Base-by-base conservation (phyloP, 2,329 filamentous ascomycete species). In the Rachicladosporium sp. region DNA sequence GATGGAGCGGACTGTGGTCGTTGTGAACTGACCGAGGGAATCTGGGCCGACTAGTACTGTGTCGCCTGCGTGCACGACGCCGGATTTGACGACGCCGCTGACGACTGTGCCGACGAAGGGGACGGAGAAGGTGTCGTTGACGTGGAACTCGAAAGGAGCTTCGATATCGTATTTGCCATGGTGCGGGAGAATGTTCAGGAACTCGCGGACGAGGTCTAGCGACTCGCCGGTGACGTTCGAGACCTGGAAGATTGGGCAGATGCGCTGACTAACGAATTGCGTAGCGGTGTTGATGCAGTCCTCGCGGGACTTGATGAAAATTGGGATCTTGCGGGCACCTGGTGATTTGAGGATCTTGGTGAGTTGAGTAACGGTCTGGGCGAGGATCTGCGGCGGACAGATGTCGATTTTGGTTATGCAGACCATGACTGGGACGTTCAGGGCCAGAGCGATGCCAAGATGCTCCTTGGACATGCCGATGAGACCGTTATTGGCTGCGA, bases 341-440 rank as follows among this genome's bases (percentile, higher is more conserved):
- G 88, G 88, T 41, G 84, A 93, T 61, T 94, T 94, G 49, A 98
- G 71, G 37, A 98, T 95, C 56, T 88, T 84, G 38, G 79, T 89
- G 46, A 98, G 76, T 60, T 96, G 89, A 8, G 78, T 82, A 34
- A 96, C 78, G 13, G 91, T 98, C 66, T 96, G 82, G 63, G 93
- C 78, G 13, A 98, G 69, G 54, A 98, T 95, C 49, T 96, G 83
- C 2, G 89, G 87, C 13, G 91, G 91, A 60, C 91, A 96, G 41
- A 96, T 96, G 58, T 96, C 91, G 48, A 96, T 94, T 68, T 96
- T 98, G 61, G 89, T 98, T 46, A 96, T 79, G 48, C 95, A 80
- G 3, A 96, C 88, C 85, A 98, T 93, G 51, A 98, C 86, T 0
- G 91, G 91, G 8, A 98, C 89, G 55, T 96, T 96, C 37, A 98